Conservation (phyloP, 1,284 basidiomycete species). For the Exobasidium cylindrosporum region DNA sequence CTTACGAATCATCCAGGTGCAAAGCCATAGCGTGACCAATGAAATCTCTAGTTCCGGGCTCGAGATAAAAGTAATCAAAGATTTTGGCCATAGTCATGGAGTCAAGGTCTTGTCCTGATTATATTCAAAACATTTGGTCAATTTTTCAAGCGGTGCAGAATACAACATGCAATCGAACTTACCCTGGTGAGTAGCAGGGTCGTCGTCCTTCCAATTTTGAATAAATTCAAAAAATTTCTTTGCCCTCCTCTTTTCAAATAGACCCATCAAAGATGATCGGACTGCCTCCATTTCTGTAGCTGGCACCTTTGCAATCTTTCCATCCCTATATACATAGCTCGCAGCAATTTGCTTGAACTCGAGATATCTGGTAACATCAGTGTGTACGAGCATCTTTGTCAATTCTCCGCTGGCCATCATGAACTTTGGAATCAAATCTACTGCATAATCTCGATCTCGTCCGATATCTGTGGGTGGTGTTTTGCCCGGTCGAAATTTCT, state of each 20-base stretch:
- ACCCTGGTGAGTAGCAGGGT: slow-evolving; percentile 94
- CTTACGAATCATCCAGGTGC: slow-evolving; percentile 84
- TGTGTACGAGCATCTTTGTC: slow-evolving; percentile 97
- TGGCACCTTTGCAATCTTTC: slow-evolving; percentile 95
- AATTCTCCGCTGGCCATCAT: slow-evolving; percentile 98
- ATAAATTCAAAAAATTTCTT: slow-evolving; percentile 99
- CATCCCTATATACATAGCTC: slow-evolving; percentile 95
- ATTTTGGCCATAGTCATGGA: slow-evolving; percentile 58
- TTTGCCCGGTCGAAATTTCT: slow-evolving; percentile 73
- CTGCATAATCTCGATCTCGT: slow-evolving; percentile 53
- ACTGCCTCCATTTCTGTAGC: slow-evolving; percentile 97
- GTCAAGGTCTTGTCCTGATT: slow-evolving; percentile 47
- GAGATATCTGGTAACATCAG: slow-evolving; percentile 96
- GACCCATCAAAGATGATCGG: slow-evolving; percentile 87
- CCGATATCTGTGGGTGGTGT: slow-evolving; percentile 60
- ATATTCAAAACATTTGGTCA: slow-evolving; percentile 7
- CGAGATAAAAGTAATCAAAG: slow-evolving; percentile 95
- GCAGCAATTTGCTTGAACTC: slow-evolving; percentile 99
- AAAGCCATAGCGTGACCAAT: slow-evolving; percentile 99
- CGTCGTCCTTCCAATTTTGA: slow-evolving; percentile 90
- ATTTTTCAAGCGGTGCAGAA: too few species aligned
- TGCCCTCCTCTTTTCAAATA: slow-evolving; percentile 96
- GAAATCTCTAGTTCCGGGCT: slow-evolving; percentile 97
- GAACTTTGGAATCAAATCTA: slow-evolving; percentile 56
- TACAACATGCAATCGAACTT: slow-evolving; percentile 7